Base-by-base conservation (phyloP, 495 filamentous ascomycete species). In the Lepraria neglecta region DNA sequence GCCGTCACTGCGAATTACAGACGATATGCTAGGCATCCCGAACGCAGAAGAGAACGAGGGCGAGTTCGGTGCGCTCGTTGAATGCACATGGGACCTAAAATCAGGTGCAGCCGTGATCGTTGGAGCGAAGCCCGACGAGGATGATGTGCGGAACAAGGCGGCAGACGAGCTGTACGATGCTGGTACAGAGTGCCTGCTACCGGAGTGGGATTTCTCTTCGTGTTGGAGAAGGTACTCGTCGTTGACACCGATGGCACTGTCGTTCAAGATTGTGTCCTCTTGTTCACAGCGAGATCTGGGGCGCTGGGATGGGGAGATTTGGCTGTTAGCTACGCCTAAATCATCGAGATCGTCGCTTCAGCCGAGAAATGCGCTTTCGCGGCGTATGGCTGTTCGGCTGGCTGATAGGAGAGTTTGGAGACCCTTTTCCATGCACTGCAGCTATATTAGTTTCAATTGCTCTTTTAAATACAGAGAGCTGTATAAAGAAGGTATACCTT, bases 371-470 rank as follows among this genome's bases (percentile, higher is more conserved):
- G 48, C 28, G 40, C 59, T 58, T 50, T 64, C 59, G 14, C 58
- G 61, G 15, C 69, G 61, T 28, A 17, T 24, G 21, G 61, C 63
- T 19, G 42, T 63, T 33, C 76, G 75, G 57, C 70, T 68, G 33
- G 71, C 72, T 24, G 72, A 68, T 28, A 69, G 67, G 45, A 82
- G 69, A 38, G 69, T 77, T 64, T 78, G 80, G 43, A 80, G 60
- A 2, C 78, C 79, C 62, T 77, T 77, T 58, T 80, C 78, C 73
- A 80, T 78, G 69, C 77, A 80, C 79, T 82, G 46, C 6, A 3
- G 12, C 24, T 6, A 44, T 33, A 1, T 46, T 19, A 38, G 42
- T 21, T 17, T 50, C 42, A 4, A 15, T 35, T 31, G 6, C 7
- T 1, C 4, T 11, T 19, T 28, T 2, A 12, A 14, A 38, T 21